A percentile compares a stretch with the other conserved stretches of the same genome.
Evolutionary conservation across 2,329 filamentous ascomycete genomes (phyloP).

Genomic region (Aspergillus unguis): DNA sequence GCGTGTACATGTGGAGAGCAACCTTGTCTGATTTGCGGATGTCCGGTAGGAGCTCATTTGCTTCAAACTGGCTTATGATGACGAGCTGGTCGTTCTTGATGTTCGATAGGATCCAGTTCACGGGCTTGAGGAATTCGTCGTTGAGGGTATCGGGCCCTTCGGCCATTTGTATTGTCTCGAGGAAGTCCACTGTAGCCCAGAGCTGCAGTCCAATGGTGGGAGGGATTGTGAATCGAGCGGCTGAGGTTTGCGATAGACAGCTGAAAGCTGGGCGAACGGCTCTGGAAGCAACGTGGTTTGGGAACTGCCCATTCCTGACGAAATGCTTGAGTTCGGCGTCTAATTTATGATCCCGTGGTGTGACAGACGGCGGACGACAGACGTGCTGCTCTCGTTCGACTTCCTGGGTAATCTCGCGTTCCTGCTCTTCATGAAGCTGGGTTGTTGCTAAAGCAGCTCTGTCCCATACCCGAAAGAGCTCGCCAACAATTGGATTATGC

Average conservation of each 20-base stretch:
- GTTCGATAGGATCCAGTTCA: conserved; percentile 54
- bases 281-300: too few species aligned
- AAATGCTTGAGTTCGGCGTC: conserved; percentile 13
- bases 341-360: conserved; percentile 34
- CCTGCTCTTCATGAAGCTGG: conserved; percentile 64
- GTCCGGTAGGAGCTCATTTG: conserved; percentile 46
- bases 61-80: conserved; percentile 61
- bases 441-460: conserved; percentile 36
- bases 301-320: conserved; percentile 4
- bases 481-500: not conserved
- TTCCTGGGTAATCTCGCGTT: conserved; percentile 59
- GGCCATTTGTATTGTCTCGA: not conserved
- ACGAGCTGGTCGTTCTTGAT: conserved; percentile 35
- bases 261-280: conserved; percentile 6
- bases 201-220: not conserved
- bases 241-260: conserved; percentile 8
- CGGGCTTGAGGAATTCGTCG: conserved; percentile 52
- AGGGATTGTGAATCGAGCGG: conserved; percentile 4
- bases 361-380: conserved; percentile 44
- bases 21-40: conserved; percentile 40
- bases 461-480: conserved; percentile 4
- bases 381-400: conserved; percentile 58
- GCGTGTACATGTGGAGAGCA: conserved; percentile 51
- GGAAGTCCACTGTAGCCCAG: conserved; percentile 9
- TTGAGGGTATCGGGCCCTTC: conserved; percentile 28